A percentile compares a stretch with the other conserved stretches of the same genome.
These are phyloP conservation scores for Fusarium concolor DNA, from an alignment of 2,329 filamentous ascomycete species.

Conservation along the genomic window DNA sequence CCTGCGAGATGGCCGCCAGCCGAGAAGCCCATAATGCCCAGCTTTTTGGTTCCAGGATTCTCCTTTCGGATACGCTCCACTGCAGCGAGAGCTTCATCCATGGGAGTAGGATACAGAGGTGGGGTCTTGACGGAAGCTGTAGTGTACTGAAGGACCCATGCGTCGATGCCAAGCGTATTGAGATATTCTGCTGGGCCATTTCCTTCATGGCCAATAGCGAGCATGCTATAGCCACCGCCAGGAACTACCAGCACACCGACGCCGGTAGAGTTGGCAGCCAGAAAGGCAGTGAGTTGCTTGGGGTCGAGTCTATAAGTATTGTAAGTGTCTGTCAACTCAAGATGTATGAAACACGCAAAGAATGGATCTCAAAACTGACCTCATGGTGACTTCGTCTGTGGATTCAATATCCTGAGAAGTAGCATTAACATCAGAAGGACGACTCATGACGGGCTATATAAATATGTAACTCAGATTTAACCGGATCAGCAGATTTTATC, in stretches of 20 bases:
- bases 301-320: neutral
- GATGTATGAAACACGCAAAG: accelerated
- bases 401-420: neutral
- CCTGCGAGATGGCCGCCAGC: slow-evolving; percentile 33
- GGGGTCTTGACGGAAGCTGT: slow-evolving; percentile 20
- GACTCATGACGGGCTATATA: neutral
- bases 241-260: slow-evolving; percentile 31
- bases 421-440: accelerated
- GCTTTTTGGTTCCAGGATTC: slow-evolving; percentile 9
- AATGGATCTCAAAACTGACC: neutral
- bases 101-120: slow-evolving; percentile 26
- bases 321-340: neutral
- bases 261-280: slow-evolving; percentile 20
- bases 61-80: slow-evolving; percentile 22
- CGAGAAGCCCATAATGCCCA: slow-evolving; percentile 35
- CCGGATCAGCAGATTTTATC: neutral
- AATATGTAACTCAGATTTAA: neutral
- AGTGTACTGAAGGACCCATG: slow-evolving; percentile 35
- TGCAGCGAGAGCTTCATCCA: slow-evolving; percentile 26
- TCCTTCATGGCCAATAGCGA: slow-evolving; percentile 29
- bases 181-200: slow-evolving; percentile 21
- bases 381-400: neutral
- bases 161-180: slow-evolving; percentile 33
- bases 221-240: slow-evolving; percentile 20
- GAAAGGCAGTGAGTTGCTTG: slow-evolving; percentile 12